phyloP scores from a whole-genome alignment of 345 rosid genomes.

The Eucalyptus regnans region DNA sequence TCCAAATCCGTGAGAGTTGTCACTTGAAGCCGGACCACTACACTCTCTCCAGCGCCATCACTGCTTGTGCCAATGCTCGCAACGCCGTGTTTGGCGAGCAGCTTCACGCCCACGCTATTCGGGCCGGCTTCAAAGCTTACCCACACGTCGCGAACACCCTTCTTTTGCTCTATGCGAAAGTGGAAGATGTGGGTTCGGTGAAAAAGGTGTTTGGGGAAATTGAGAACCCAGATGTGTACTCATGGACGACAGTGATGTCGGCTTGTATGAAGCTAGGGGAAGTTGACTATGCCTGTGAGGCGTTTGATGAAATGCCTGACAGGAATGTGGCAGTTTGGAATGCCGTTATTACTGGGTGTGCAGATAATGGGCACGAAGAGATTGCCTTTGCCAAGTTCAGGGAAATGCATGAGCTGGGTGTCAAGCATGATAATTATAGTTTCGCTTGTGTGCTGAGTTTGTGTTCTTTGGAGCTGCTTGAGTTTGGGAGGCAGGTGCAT shows the following conservation, averaged over 20 bases:
- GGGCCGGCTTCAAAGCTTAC: slow-evolving; percentile 27
- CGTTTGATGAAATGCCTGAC: slow-evolving; percentile 43
- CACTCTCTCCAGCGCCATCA: slow-evolving; percentile 45
- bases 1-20: slow-evolving; percentile 17
- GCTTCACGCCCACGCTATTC: slow-evolving; percentile 46
- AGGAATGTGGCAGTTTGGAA: slow-evolving; percentile 50
- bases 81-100: slow-evolving; percentile 25
- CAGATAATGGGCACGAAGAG: slow-evolving; percentile 32
- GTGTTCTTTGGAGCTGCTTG: slow-evolving; percentile 23
- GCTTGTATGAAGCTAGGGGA: slow-evolving; percentile 32
- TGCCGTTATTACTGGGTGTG: slow-evolving; percentile 65
- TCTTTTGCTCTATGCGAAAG: slow-evolving; percentile 41
- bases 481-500: slow-evolving; percentile 57
- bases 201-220: slow-evolving; percentile 42
- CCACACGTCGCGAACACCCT: slow-evolving; percentile 54
- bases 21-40: slow-evolving; percentile 47
- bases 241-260: slow-evolving; percentile 56
- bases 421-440: slow-evolving; percentile 51
- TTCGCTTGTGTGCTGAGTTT: slow-evolving; percentile 52
- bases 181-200: slow-evolving; percentile 16
- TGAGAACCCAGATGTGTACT: slow-evolving; percentile 44
- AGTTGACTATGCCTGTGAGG: slow-evolving; percentile 29
- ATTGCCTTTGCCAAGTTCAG: slow-evolving; percentile 34
- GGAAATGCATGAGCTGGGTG: slow-evolving; percentile 45
- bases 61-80: slow-evolving; percentile 45